Evolutionary conservation across 768 basidiomycete genomes (phyloP).

Genomic region (Tricholoma sp.): DNA sequence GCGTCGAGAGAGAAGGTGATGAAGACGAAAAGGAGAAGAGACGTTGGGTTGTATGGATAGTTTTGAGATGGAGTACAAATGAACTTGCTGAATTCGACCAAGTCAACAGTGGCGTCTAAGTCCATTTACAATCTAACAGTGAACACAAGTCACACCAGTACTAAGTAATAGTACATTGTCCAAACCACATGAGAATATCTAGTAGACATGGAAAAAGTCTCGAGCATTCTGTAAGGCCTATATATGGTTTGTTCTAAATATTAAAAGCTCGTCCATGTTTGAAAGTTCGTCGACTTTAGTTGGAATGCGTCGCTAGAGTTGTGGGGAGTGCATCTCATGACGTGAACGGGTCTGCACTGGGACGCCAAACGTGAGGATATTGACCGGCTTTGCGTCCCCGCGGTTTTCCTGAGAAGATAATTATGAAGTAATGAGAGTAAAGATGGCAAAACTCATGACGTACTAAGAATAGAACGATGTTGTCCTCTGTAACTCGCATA

Average conservation of each 20-base stretch:
- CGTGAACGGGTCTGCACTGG: slow-evolving; percentile 17
- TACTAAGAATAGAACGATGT: slow-evolving; percentile 53
- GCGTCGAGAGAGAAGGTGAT: slow-evolving; percentile 32
- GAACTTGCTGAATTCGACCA: not conserved
- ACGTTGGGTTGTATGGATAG: slow-evolving; percentile 68
- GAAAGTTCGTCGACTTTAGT: not conserved
- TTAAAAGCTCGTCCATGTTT: not conserved
- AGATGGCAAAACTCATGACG: slow-evolving; percentile 13
- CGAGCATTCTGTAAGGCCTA: not conserved
- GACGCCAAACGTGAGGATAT: slow-evolving; percentile 43
- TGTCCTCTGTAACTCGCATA: slow-evolving; percentile 55
- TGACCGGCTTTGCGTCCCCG: slow-evolving; percentile 35
- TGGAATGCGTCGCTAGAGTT: not conserved
- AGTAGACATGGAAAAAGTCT: not conserved
- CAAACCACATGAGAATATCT: not conserved
- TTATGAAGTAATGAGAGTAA: slow-evolving; percentile 1
- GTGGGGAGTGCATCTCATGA: slow-evolving; percentile 21
- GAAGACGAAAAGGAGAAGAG: slow-evolving; percentile 69
- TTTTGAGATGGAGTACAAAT: slow-evolving; percentile 39
- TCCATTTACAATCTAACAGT: not conserved
- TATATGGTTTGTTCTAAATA: not conserved
- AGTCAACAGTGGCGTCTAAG: not conserved
- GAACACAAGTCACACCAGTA: no score
- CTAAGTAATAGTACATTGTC: not conserved
- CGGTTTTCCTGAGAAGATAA: slow-evolving; percentile 29